Conservation (phyloP, 495 filamentous ascomycete genomes). For the Lophiotrema nucula region DNA sequence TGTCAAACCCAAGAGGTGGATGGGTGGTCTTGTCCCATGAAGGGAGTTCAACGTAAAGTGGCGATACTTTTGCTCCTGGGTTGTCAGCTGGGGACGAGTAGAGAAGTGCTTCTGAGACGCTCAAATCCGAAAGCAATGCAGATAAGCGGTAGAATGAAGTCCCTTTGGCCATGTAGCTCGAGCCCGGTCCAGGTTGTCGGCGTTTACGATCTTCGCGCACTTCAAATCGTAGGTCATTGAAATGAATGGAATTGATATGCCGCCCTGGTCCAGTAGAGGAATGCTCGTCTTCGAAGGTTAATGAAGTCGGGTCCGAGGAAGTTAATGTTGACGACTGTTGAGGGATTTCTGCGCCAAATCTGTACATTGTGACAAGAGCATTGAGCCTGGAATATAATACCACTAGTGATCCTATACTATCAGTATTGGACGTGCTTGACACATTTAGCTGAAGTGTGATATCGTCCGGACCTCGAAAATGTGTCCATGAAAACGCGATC, state of each 20-base stretch:
- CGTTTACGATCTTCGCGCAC: neutral
- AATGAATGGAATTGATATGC: neutral
- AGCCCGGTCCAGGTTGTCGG: constrained; percentile 4
- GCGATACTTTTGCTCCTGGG: neutral
- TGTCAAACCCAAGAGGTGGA: too few species aligned
- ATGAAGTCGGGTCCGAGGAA: too few species aligned
- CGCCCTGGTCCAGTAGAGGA: neutral
- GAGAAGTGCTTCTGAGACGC: constrained; percentile 16
- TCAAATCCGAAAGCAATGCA: constrained; percentile 19
- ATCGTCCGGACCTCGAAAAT: constrained; percentile 46
- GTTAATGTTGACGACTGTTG: too few species aligned
- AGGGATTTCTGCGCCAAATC: constrained; percentile 20
- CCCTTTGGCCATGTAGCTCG: constrained; percentile 6
- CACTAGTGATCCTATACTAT: constrained; percentile 25
- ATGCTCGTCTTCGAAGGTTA: constrained; percentile 10
- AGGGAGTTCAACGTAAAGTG: neutral
- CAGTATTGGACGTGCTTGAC: constrained; percentile 1
- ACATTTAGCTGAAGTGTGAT: constrained; percentile 21
- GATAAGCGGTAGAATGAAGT: constrained; percentile 30
- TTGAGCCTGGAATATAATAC: constrained; percentile 36
- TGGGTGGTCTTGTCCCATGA: too few species aligned
- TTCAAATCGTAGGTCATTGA: neutral
- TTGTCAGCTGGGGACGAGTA: neutral
- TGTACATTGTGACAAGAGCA: constrained; percentile 31
- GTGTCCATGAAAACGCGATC: constrained; percentile 45